These are phyloP conservation scores for Skeletonema grethae DNA, from an alignment of 108 stramenopile species.

Conservation along the genomic window DNA sequence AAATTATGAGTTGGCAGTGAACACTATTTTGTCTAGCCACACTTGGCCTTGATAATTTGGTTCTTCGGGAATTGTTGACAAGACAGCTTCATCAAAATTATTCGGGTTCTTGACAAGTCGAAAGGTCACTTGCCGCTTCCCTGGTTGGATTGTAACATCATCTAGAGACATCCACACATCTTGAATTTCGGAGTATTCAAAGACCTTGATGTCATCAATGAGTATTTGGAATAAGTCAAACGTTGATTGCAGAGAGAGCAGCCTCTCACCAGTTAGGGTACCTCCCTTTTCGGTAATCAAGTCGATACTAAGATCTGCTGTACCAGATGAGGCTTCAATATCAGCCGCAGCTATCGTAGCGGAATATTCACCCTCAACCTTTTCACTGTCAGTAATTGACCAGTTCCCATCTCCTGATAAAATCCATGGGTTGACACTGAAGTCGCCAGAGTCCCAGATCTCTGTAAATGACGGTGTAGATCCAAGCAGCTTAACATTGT, in stretches of 20 bases:
- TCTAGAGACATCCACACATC: constrained; percentile 23
- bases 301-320: constrained; percentile 39
- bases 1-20: constrained; percentile 21
- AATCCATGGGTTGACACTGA: constrained; percentile 33
- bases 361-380: constrained; percentile 28
- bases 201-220: constrained; percentile 21
- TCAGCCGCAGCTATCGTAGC: constrained; percentile 30
- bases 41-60: constrained; percentile 29
- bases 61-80: constrained; percentile 23
- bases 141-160: constrained; percentile 37
- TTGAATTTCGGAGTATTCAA: constrained; percentile 11
- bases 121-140: constrained; percentile 44
- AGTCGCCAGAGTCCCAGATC: constrained; percentile 41
- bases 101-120: constrained; percentile 42
- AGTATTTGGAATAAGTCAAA: constrained; percentile 36
- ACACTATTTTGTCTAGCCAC: constrained; percentile 40
- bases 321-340: constrained; percentile 26
- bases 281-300: constrained; percentile 51
- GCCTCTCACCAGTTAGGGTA: constrained; percentile 11
- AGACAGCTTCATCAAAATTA: constrained; percentile 17
- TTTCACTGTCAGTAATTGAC: constrained; percentile 31
- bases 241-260: constrained; percentile 29
- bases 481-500: constrained; percentile 38
- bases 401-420: constrained; percentile 42
- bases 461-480: constrained; percentile 31